A percentile compares a stretch with the other conserved stretches of the same genome.
Evolutionary conservation across 2,329 filamentous ascomycete species (phyloP).

Genomic region (Fusarium globosum): DNA sequence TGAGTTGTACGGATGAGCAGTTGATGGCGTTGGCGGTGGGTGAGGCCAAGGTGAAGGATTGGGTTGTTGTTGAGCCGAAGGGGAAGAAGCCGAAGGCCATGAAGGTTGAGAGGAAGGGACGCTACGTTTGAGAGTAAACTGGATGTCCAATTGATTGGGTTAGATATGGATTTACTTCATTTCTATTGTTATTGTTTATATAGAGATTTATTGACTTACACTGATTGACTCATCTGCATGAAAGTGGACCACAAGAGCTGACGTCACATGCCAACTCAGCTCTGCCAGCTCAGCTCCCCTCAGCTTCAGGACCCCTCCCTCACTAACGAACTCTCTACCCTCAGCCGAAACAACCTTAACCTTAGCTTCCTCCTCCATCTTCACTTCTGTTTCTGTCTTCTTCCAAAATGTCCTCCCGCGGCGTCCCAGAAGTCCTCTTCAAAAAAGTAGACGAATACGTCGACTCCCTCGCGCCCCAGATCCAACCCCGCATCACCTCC

Average conservation of each 20-base stretch:
- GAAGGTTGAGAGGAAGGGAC: background rate
- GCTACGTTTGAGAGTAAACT: background rate
- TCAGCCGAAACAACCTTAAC: conserved; percentile 18
- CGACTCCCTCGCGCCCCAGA: conserved; percentile 59
- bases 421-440: conserved; percentile 57
- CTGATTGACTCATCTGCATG: background rate
- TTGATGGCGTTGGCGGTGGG: conserved; percentile 32
- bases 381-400: background rate
- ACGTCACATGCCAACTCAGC: conserved; percentile 28
- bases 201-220: background rate
- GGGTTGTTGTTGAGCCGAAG: conserved; percentile 28
- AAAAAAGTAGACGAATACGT: conserved; percentile 59
- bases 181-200: background rate
- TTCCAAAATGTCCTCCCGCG: conserved; percentile 50
- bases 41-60: conserved; percentile 32
- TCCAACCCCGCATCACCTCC: conserved; percentile 57
- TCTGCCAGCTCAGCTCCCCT: conserved; percentile 15
- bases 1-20: conserved; percentile 54
- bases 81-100: conserved; percentile 9
- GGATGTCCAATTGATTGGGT: background rate
- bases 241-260: conserved; percentile 15
- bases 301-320: background rate
- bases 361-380: background rate
- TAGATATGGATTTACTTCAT: background rate
- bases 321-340: background rate